A percentile compares a stretch with the other conserved stretches of the same genome.
Evolutionary conservation across 495 filamentous ascomycete species (phyloP).

Genomic region (Podospora tetraspora): DNA sequence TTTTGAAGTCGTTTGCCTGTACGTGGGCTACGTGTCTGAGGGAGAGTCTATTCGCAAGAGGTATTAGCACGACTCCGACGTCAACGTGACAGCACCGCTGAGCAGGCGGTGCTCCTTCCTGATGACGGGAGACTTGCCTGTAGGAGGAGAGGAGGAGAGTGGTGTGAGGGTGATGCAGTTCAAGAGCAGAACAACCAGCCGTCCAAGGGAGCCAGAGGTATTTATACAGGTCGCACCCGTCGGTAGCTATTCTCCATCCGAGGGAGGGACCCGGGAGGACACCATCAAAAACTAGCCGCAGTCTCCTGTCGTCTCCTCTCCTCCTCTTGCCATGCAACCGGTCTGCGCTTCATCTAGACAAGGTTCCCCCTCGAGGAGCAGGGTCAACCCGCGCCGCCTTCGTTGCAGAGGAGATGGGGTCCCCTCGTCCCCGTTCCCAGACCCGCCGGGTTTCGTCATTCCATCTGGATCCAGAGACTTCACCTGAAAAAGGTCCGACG

Average conservation of each 20-base stretch:
- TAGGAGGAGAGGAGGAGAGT: neutral
- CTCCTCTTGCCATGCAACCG: constrained; percentile 15
- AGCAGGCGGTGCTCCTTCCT: neutral
- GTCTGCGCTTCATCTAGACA: constrained; percentile 27
- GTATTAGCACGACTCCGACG: neutral
- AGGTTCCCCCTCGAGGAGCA: constrained; percentile 24
- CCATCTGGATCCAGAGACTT: constrained; percentile 14
- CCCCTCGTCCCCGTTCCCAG: constrained; percentile 19
- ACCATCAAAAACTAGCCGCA: constrained; percentile 11
- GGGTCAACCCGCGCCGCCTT: constrained; percentile 27
- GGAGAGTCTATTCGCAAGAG: neutral
- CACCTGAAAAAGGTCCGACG: constrained; percentile 12
- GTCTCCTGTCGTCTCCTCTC: neutral
- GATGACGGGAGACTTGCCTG: neutral
- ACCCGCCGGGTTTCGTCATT: constrained; percentile 18
- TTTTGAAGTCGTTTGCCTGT: constrained; percentile 20
- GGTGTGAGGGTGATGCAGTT: constrained; percentile 5
- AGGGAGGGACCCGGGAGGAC: constrained; percentile 13
- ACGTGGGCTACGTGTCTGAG: neutral
- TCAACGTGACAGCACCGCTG: neutral
- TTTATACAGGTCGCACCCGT: constrained; percentile 24
- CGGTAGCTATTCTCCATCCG: constrained; percentile 11
- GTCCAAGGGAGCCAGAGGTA: constrained; percentile 19
- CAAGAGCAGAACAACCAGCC: constrained; percentile 16
- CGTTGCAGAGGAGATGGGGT: constrained; percentile 13